Conservation (phyloP, 495 filamentous ascomycete species). For the Cairneyella variabilis region DNA sequence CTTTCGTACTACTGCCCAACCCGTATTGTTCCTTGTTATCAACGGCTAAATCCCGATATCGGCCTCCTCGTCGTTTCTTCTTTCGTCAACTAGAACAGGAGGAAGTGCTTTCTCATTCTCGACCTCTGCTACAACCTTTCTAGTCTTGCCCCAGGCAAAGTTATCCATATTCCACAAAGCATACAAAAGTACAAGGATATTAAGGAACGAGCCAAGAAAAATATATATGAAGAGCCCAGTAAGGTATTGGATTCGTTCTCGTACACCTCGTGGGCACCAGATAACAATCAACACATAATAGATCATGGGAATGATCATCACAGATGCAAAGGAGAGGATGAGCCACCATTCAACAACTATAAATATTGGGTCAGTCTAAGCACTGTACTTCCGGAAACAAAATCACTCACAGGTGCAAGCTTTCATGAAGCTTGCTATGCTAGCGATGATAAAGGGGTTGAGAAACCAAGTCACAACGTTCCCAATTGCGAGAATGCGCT, state of each 20-base stretch:
- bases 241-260: constrained; percentile 11
- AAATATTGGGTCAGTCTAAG: too few species aligned
- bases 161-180: constrained; percentile 27
- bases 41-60: too few species aligned
- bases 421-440: constrained; percentile 18
- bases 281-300: constrained; percentile 22
- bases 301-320: constrained; percentile 26
- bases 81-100: too few species aligned
- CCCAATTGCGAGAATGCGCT: constrained; percentile 27
- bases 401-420: not conserved
- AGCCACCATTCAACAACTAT: constrained; percentile 24
- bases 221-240: not conserved
- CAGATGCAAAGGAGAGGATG: constrained; percentile 28
- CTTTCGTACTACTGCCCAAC: too few species aligned
- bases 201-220: constrained; percentile 26
- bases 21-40: too few species aligned
- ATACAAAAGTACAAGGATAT: constrained; percentile 28
- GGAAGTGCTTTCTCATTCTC: too few species aligned
- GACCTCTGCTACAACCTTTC: too few species aligned
- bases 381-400: too few species aligned
- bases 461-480: constrained; percentile 28
- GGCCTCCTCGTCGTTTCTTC: too few species aligned
- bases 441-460: constrained; percentile 31
- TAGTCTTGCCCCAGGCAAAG: constrained; percentile 34
- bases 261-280: constrained; percentile 23